Conservation (phyloP, 2,329 filamentous ascomycete genomes). For the Penicillium hordei region DNA sequence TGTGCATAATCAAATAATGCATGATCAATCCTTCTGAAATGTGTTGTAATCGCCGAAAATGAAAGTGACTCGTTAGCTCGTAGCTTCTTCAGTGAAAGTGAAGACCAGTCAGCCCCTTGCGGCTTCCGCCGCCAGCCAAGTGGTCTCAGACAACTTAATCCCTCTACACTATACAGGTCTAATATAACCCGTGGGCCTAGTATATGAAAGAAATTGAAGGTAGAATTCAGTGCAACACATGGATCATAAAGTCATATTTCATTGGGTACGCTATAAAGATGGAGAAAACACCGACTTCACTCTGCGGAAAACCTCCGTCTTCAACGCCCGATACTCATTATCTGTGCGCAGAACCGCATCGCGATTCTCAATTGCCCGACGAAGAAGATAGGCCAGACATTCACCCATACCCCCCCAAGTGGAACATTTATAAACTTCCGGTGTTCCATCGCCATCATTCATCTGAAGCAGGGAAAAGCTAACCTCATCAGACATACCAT, state of each 20-base stretch:
- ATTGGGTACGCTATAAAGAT: neutral
- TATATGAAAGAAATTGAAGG: neutral
- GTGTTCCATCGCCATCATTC: conserved; percentile 34
- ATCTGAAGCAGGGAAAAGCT: conserved; percentile 53
- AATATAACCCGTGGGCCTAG: neutral
- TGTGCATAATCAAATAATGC: neutral
- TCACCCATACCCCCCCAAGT: conserved; percentile 62
- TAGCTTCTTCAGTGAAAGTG: neutral
- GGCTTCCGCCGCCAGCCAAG: neutral
- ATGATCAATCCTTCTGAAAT: neutral
- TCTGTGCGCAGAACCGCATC: conserved; percentile 57
- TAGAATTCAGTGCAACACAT: neutral
- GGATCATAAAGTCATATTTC: conserved; percentile 1
- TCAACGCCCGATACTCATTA: conserved; percentile 41
- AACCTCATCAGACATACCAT: conserved; percentile 64
- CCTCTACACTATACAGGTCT: neutral
- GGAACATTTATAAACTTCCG: conserved; percentile 56
- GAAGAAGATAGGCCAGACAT: conserved; percentile 73
- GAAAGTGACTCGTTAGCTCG: neutral
- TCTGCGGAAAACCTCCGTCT: conserved; percentile 23
- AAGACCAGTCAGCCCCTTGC: neutral
- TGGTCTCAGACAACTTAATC: neutral
- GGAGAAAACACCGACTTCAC: conserved; percentile 11
- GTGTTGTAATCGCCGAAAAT: neutral
- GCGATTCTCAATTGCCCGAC: conserved; percentile 60